Conservation (phyloP, 139 green algal genomes). For the Picochlorum sp. region DNA sequence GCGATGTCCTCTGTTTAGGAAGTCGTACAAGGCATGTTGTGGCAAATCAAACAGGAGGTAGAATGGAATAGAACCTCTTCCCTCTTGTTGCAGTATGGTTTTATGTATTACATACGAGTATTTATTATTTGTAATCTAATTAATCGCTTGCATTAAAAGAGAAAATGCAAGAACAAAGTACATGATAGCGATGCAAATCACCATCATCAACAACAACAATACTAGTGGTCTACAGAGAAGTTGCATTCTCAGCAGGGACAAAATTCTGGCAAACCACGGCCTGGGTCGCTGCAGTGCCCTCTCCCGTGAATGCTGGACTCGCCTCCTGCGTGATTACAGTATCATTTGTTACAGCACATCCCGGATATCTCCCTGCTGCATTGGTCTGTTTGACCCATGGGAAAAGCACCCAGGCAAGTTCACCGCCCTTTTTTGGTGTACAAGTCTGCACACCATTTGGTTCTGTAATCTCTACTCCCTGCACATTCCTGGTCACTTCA, state of each 20-base stretch:
- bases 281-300: neutral
- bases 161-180: no score
- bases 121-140: no score
- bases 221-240: no score
- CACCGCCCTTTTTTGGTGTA: neutral
- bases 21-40: constrained; percentile 22
- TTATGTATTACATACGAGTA: no score
- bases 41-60: constrained; percentile 9
- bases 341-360: neutral
- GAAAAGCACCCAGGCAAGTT: constrained; percentile 11
- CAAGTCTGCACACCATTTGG: constrained; percentile 1
- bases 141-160: no score
- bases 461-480: neutral
- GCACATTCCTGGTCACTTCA: neutral
- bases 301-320: neutral
- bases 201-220: no score
- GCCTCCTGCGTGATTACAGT: neutral
- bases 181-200: no score
- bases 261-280: constrained; percentile 5
- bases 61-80: no score
- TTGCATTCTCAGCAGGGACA: no score
- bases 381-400: constrained; percentile 11
- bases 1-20: constrained; percentile 11
- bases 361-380: constrained; percentile 1
- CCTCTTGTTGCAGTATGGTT: no score